A percentile compares a stretch with the other conserved stretches of the same genome.
phyloP scores from a whole-genome alignment of 768 basidiomycete genomes.

The Naganishia vaughanmartiniae region DNA sequence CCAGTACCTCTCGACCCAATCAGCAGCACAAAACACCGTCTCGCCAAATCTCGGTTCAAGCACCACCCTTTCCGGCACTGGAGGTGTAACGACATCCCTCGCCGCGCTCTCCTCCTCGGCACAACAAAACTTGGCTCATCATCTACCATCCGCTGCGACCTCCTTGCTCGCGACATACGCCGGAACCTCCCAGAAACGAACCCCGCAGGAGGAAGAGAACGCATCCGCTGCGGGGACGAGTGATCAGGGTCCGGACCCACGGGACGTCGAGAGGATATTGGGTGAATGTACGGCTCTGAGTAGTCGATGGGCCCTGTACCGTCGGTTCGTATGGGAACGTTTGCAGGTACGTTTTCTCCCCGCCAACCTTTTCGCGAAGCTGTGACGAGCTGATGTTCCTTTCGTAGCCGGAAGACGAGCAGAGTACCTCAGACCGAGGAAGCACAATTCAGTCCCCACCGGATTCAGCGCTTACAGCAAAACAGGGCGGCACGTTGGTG shows the following conservation, averaged over 20 bases:
- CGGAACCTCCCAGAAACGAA: conserved; percentile 25
- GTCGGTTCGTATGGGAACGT: conserved; percentile 76
- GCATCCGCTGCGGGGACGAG: conserved; percentile 23
- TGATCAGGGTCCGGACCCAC: conserved; percentile 63
- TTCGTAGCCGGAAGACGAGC: conserved; percentile 32
- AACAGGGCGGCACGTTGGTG: not conserved
- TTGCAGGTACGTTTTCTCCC: conserved; percentile 59
- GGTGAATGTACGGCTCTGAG: conserved; percentile 86
- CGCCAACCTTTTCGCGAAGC: not conserved
- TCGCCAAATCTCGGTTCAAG: not conserved
- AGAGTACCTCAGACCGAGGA: conserved; percentile 12
- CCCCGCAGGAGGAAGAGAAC: conserved; percentile 51
- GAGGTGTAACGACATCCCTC: conserved; percentile 40
- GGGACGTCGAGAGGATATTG: conserved; percentile 86
- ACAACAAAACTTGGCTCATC: conserved; percentile 40
- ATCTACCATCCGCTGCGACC: conserved; percentile 42
- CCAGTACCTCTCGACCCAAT: conserved; percentile 14
- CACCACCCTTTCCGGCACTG: conserved; percentile 25
- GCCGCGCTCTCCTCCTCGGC: conserved; percentile 31
- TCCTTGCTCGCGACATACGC: conserved; percentile 47
- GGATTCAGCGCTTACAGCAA: not conserved
- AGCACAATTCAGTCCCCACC: not conserved
- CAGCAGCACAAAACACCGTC: not conserved
- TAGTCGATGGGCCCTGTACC: conserved; percentile 85
- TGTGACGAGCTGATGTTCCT: not conserved